These are phyloP conservation scores for Crithidia expoeki DNA, from an alignment of 208 protist species.

Conservation along the genomic window DNA sequence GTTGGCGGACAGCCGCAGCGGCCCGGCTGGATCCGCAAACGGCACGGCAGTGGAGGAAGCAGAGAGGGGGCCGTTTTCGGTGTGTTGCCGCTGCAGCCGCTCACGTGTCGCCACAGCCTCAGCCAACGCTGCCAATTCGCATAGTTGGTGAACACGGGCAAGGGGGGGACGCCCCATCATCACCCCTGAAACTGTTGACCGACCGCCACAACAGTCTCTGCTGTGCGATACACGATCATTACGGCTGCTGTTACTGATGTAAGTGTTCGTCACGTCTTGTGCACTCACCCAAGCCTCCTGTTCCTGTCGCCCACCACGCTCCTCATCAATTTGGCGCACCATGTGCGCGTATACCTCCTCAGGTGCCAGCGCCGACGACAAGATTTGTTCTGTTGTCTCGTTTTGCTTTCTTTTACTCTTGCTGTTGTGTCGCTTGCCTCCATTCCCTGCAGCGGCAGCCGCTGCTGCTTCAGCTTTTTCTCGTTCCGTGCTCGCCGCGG, in stretches of 20 bases:
- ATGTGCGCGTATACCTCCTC: conserved; percentile 31
- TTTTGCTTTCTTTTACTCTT: background rate
- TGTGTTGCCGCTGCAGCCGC: background rate
- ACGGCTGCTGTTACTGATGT: background rate
- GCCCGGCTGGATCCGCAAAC: conserved; percentile 19
- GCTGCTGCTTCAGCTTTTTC: background rate
- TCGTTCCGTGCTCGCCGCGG: conserved; percentile 7
- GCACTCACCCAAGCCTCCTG: background rate
- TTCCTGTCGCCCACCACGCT: conserved; percentile 5
- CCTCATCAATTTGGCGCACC: conserved; percentile 21
- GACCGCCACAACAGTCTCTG: background rate
- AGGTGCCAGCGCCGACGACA: background rate
- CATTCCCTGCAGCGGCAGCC: background rate
- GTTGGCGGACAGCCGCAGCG: conserved; percentile 8
- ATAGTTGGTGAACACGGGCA: conserved; percentile 16
- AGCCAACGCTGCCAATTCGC: conserved; percentile 21
- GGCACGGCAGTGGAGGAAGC: background rate
- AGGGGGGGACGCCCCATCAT: conserved; percentile 3
- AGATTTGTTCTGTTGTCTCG: background rate
- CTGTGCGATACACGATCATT: background rate
- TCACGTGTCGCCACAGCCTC: conserved; percentile 7
- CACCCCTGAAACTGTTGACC: background rate
- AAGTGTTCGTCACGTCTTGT: background rate
- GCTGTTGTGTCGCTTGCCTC: background rate
- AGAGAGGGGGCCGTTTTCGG: background rate